A percentile compares a stretch with the other conserved stretches of the same genome.
phyloP scores from a whole-genome alignment of 768 basidiomycete genomes.

The Mycena olivaceomarginata region DNA sequence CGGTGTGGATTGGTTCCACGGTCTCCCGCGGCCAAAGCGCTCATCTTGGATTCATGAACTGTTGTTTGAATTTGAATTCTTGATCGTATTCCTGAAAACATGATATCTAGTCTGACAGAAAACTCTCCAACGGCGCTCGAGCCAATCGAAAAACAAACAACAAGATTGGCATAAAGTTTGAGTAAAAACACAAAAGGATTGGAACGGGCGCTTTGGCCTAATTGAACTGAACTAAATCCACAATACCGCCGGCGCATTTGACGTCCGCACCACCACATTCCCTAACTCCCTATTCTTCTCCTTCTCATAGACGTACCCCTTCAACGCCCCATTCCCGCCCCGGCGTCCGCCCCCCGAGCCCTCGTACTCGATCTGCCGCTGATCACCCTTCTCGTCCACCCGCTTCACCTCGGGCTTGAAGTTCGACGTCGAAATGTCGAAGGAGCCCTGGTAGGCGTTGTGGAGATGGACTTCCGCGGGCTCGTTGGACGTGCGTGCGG shows the following conservation, averaged over 20 bases:
- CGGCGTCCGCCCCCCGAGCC: no score
- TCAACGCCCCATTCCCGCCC: background rate
- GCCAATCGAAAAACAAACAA: no score
- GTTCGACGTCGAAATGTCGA: constrained; percentile 40
- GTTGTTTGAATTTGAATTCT: no score
- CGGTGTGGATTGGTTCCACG: no score
- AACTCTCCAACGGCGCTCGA: no score
- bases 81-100: no score
- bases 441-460: constrained; percentile 61
- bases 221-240: background rate
- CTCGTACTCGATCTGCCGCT: constrained; percentile 13
- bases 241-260: constrained; percentile 29
- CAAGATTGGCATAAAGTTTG: no score
- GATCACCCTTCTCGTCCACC: background rate
- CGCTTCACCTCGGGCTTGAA: background rate
- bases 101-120: no score
- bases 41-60: no score
- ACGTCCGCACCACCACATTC: constrained; percentile 26
- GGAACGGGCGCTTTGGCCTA: no score
- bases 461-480: constrained; percentile 57
- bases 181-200: no score
- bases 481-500: constrained; percentile 57
- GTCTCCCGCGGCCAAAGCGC: no score
- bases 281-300: constrained; percentile 13
- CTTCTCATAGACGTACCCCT: constrained; percentile 15